phyloP scores from a whole-genome alignment of 306 rosid species.

The Adenanthera pavonina region DNA sequence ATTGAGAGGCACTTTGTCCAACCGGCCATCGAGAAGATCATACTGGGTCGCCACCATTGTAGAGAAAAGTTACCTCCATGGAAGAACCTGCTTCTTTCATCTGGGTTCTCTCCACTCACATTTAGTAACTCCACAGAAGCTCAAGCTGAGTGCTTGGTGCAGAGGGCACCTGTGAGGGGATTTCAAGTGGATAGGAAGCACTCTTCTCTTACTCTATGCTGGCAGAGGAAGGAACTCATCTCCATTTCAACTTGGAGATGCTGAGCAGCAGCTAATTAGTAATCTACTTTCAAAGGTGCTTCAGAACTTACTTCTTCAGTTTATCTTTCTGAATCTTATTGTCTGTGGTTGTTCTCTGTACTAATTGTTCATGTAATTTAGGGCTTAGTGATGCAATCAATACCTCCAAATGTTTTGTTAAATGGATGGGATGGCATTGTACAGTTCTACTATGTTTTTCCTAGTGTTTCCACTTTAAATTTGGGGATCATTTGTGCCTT shows the following conservation, averaged over 20 bases:
- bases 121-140: constrained; percentile 88
- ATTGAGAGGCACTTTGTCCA: constrained; percentile 82
- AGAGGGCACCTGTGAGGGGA: constrained; percentile 82
- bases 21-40: constrained; percentile 75
- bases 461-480: constrained; percentile 41
- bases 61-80: constrained; percentile 62
- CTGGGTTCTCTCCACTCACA: constrained; percentile 78
- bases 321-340: constrained; percentile 37
- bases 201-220: constrained; percentile 76
- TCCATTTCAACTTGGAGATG: constrained; percentile 87
- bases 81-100: constrained; percentile 63
- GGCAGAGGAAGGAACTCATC: constrained; percentile 90
- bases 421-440: constrained; percentile 62
- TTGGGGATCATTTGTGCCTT: constrained; percentile 47
- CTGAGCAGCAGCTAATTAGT: constrained; percentile 47
- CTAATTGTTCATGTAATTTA: constrained; percentile 76
- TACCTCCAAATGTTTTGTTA: constrained; percentile 51
- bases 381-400: constrained; percentile 62
- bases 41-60: constrained; percentile 51
- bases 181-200: constrained; percentile 84
- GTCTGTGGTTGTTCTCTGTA: constrained; percentile 44
- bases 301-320: constrained; percentile 55
- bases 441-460: constrained; percentile 43
- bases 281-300: constrained; percentile 54
- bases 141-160: constrained; percentile 89